Base-by-base conservation (phyloP, 202 grass and related monocot species). In the Dendrocalamus latiflorus region DNA sequence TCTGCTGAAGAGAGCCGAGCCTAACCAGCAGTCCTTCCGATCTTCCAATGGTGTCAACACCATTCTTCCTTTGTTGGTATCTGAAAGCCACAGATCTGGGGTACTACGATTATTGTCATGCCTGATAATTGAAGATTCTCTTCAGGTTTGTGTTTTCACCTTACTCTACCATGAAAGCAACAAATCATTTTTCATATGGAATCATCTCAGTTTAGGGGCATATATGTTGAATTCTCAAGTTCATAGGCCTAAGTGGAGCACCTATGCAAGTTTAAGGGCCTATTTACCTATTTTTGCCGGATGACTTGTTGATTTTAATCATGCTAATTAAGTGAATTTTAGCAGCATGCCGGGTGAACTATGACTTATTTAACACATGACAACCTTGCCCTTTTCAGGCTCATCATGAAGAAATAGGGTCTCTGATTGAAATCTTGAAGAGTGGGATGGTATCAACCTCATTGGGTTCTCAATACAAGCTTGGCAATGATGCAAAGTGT, bases 81-180 rank as follows among this genome's bases (percentile, higher is more conserved):
- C 75, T 9, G 96, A 99, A 86, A 90, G 55, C 51, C 96, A 96
- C 78, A 85, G 96, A 47, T 92, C 89, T 82, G 93, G 96, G 48
- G 93, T 96, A 63, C 73, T 99, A 77, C 83, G 93, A 43, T 70
- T 99, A 48, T 73, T 99, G 72, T 96, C 91, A 68, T 99, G 96
- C 90, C 79, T 99, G 39, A 94, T 99, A 80, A 99, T 99, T 44
- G 96, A 99, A 92, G 96, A 99, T 87, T 75, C 91, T 83, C 86
- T 96, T 92, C 96, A 99, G 96, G 96, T 99, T 80, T 56, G 75
- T 80, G 44, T 49, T 70, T 63, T 14, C 65, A 43, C 30, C 45
- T 69, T 33, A 62, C 53, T 83, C 26, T 54, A 48, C 42, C 43
- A 38, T 38, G 42, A 84, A 74, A 63, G 73, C 2, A n/a, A n/a